These are phyloP conservation scores for Lactifluus echinatus DNA, from an alignment of 768 basidiomycete species.

Conservation along the genomic window DNA sequence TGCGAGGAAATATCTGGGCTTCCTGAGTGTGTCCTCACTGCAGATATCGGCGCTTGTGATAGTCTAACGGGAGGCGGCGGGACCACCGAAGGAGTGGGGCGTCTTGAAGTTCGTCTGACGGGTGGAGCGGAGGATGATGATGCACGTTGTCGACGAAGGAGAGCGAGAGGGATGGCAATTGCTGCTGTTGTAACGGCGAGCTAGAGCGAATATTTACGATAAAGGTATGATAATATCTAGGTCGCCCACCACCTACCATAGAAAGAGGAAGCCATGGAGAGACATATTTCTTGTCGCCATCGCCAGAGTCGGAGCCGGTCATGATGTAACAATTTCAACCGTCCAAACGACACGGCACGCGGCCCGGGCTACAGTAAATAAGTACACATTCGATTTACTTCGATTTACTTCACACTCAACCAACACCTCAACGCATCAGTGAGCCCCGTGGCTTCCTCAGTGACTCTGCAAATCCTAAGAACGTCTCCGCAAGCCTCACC, in stretches of 20 bases:
- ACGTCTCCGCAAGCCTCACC: no score
- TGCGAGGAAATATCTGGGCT: neutral
- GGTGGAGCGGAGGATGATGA: conserved; percentile 19
- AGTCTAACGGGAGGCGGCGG: neutral
- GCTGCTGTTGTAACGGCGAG: conserved; percentile 28
- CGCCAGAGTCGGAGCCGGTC: no score
- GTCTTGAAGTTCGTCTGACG: conserved; percentile 4
- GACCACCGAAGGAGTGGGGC: neutral
- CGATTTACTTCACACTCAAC: no score
- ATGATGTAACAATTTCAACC: no score
- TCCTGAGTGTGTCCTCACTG: neutral
- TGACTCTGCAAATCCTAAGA: no score
- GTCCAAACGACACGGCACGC: no score
- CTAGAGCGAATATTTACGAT: conserved; percentile 12
- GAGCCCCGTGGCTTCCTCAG: no score
- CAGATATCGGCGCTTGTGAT: neutral
- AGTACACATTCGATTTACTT: no score
- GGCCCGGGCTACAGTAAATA: no score
- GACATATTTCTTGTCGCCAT: neutral
- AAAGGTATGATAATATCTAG: neutral
- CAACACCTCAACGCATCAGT: no score
- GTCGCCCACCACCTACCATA: neutral
- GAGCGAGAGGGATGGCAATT: conserved; percentile 25
- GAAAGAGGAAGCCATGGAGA: conserved; percentile 18
- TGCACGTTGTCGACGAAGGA: conserved; percentile 25